Evolutionary conservation across 2,329 filamentous ascomycete genomes (phyloP), one percentile per base, ranked within the genome.

Genomic region (Monilinia vaccinii-corymbosi): DNA sequence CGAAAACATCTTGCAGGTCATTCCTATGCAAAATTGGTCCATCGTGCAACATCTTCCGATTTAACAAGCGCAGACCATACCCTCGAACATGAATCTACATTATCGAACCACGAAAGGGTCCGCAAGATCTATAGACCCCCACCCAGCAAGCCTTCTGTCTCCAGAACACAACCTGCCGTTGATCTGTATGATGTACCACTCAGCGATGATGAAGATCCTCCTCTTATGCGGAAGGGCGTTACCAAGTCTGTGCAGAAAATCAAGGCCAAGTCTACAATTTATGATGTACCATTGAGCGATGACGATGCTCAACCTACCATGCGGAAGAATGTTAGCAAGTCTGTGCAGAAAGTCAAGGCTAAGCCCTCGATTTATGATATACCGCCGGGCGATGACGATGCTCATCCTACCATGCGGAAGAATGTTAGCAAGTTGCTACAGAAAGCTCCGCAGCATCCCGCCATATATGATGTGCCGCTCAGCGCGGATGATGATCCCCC

Each of bases 1-100:
- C 64, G 70, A 32, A 69, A 63, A 58, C 66, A 67, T 23, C 64
- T 71, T 51, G 67, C 70, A 8, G 67, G 69, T 7, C 67, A 69
- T 44, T 63, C 42, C 57, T 68, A 70, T 40, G 46, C 61, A 31
- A 63, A 64, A 34, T 49, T 61, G 21, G 55, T 62, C 3, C 65
- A 53, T 40, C 65, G 64, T 21, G 64, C 69, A 23, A 56, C 63
- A 58, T 61, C 62, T 8, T 62, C 68, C 36, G 68, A 66, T 47
- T 50, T 60, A 50, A 50, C 61, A 38, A 62, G 56, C 34, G 38
- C 31, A 42, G 58, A 58, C 25, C 42, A 58, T 9, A 14, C 48
- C n/a, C n/a, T n/a, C n/a, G n/a, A n/a, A n/a, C n/a, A 50, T 46
- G 49, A 62, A n/a, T 49, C 61, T 40, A 42, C 40, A n/a, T 21